phyloP scores from a whole-genome alignment of 345 rosid genomes.

The Hibiscus mutabilis region DNA sequence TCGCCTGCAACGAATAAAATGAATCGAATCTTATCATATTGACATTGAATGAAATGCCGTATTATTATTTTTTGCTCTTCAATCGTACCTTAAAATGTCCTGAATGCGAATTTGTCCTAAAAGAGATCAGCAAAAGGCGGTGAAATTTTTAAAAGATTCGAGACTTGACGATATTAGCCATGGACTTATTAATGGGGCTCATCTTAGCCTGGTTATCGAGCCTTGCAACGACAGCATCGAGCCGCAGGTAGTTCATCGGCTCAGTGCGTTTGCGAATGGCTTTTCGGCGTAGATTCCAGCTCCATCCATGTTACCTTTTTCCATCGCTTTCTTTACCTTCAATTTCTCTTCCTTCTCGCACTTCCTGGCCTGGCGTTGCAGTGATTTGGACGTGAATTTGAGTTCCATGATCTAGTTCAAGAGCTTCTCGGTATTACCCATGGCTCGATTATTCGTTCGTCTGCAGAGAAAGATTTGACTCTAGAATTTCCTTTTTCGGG shows the following conservation, averaged over 20 bases:
- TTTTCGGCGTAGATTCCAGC: slow-evolving; percentile 98
- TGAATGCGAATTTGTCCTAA: background rate
- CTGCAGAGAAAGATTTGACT: slow-evolving; percentile 17
- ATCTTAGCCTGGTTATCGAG: slow-evolving; percentile 96
- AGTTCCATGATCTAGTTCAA: slow-evolving; percentile 92
- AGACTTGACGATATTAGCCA: slow-evolving; percentile 88
- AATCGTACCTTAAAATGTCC: background rate
- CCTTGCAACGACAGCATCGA: slow-evolving; percentile 93
- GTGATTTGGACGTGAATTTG: slow-evolving; percentile 83
- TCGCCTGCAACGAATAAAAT: slow-evolving; percentile 51
- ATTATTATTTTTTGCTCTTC: too few species aligned
- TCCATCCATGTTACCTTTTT: slow-evolving; percentile 98
- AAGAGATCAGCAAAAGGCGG: background rate
- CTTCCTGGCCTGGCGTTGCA: slow-evolving; percentile 82
- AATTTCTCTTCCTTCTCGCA: slow-evolving; percentile 99
- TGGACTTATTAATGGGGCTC: slow-evolving; percentile 85
- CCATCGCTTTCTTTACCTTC: slow-evolving; percentile 95
- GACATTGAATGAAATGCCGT: too few species aligned
- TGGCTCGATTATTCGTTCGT: slow-evolving; percentile 7
- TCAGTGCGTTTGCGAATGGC: slow-evolving; percentile 89
- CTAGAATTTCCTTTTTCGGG: background rate
- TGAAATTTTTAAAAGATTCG: slow-evolving; percentile 34
- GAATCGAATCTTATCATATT: background rate
- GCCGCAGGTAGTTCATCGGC: slow-evolving; percentile 95
- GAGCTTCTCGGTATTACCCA: slow-evolving; percentile 92